Evolutionary conservation across 345 rosid genomes (phyloP).

Genomic region (Boechera divaricarpa): DNA sequence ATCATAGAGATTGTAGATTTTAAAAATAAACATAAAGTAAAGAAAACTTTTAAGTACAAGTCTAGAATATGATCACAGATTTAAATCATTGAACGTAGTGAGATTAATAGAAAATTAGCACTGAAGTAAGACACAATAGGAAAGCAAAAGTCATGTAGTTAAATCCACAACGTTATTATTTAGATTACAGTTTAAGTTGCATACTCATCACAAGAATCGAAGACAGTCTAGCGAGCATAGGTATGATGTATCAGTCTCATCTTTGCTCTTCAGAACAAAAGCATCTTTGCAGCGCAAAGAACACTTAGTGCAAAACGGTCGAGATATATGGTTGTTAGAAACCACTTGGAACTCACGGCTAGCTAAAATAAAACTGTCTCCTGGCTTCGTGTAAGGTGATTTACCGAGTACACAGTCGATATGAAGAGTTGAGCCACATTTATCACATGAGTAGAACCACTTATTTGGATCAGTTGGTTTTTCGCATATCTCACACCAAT

Average conservation of each 20-base stretch:
- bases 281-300: not conserved
- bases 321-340: not conserved
- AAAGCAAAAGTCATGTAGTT: not conserved
- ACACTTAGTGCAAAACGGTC: not conserved
- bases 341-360: not conserved
- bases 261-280: not conserved
- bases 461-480: not conserved
- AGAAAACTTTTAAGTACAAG: too few species aligned
- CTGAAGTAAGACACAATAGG: not conserved
- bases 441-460: conserved; percentile 11
- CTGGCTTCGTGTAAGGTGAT: conserved; percentile 7
- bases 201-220: not conserved
- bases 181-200: not conserved
- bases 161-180: not conserved
- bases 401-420: not conserved
- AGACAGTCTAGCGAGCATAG: not conserved
- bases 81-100: not conserved
- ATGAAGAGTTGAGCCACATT: conserved; percentile 5
- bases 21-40: too few species aligned
- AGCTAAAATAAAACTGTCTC: not conserved
- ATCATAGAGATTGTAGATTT: too few species aligned
- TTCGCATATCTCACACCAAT: conserved; percentile 8
- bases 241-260: not conserved
- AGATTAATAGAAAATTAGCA: not conserved
- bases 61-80: too few species aligned